These are phyloP conservation scores for Manihot esculenta DNA, from an alignment of 441 rosid species.

Conservation along the genomic window DNA sequence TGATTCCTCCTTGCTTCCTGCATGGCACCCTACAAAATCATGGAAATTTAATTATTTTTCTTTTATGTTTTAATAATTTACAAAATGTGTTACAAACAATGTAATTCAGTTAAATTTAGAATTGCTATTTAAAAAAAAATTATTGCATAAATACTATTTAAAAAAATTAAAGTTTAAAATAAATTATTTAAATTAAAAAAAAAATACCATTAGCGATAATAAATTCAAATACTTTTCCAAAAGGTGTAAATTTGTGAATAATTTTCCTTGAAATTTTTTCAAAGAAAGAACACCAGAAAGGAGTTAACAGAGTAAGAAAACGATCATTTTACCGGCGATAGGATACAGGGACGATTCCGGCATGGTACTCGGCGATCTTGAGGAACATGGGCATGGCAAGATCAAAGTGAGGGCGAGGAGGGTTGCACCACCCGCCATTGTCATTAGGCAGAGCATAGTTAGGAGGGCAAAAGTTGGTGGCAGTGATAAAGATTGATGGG, in stretches of 20 bases:
- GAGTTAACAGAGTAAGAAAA: not conserved
- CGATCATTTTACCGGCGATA: conserved; percentile 57
- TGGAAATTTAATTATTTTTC: not conserved
- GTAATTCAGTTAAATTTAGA: too few species aligned
- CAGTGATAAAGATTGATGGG: conserved; percentile 76
- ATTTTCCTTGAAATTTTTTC: too few species aligned
- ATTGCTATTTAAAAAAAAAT: too few species aligned
- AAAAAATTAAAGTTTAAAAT: too few species aligned
- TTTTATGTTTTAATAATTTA: too few species aligned
- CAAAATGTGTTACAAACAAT: too few species aligned
- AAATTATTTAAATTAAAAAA: too few species aligned
- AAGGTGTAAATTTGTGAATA: not conserved
- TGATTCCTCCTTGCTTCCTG: conserved; percentile 46
- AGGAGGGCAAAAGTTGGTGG: conserved; percentile 89
- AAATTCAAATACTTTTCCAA: not conserved
- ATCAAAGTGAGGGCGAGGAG: conserved; percentile 85
- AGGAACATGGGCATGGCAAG: conserved; percentile 93
- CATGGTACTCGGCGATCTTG: conserved; percentile 74
- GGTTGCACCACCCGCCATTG: conserved; percentile 94
- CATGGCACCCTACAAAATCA: conserved; percentile 40
- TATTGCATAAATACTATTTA: too few species aligned
- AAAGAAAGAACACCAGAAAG: too few species aligned
- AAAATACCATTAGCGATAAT: not conserved
- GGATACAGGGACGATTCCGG: conserved; percentile 83
- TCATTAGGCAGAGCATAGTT: conserved; percentile 65